phyloP scores from a whole-genome alignment of 345 rosid genomes.

The Eucalyptus cloeziana region DNA sequence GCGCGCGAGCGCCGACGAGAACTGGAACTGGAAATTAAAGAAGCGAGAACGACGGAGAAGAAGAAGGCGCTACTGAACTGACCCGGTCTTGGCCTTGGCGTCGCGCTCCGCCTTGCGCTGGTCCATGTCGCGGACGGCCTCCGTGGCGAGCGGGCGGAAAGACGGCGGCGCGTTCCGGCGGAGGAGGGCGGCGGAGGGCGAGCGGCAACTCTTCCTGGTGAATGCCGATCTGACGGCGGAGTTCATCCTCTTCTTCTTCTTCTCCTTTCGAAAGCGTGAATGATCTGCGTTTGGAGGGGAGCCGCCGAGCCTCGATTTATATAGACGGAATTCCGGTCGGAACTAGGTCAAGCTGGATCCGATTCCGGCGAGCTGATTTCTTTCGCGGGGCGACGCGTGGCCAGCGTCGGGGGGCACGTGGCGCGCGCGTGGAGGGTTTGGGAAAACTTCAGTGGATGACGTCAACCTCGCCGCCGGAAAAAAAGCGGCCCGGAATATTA shows the following conservation, averaged over 20 bases:
- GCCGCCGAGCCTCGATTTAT: neutral
- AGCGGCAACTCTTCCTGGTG: neutral
- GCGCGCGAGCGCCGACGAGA: no score
- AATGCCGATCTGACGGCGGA: neutral
- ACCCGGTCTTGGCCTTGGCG: neutral
- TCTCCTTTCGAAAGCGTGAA: neutral
- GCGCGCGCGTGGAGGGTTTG: neutral
- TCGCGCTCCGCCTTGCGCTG: neutral
- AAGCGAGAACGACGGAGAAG: neutral
- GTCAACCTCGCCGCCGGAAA: neutral
- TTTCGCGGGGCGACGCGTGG: neutral
- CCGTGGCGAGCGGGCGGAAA: neutral
- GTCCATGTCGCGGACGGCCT: neutral
- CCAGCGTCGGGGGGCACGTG: neutral
- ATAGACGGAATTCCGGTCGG: neutral
- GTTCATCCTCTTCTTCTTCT: neutral
- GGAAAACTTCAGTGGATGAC: neutral
- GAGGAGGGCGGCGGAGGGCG: neutral
- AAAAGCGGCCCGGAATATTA: neutral
- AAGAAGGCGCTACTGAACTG: neutral
- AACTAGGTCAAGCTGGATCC: neutral
- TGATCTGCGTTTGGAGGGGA: neutral
- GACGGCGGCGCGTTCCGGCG: neutral
- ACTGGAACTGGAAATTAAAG: neutral
- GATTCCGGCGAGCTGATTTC: neutral